These are phyloP conservation scores for Murraya paniculata DNA, from an alignment of 345 rosid species.

Conservation along the genomic window DNA sequence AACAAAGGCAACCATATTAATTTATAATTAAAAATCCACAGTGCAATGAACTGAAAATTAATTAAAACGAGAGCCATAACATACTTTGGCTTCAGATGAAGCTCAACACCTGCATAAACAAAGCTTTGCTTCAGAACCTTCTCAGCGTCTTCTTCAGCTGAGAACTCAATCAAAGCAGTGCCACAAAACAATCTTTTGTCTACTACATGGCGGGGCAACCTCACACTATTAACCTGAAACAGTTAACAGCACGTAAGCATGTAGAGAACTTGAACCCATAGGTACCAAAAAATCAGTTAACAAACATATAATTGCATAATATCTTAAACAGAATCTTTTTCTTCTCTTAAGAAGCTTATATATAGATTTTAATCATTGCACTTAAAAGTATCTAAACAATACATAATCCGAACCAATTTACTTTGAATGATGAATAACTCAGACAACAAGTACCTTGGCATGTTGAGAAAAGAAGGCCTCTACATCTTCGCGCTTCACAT, in stretches of 20 bases:
- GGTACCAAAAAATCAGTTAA: background rate
- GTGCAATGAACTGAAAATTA: background rate
- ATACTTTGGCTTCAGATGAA: conserved; percentile 84
- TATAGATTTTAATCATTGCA: background rate
- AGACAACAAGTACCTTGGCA: conserved; percentile 54
- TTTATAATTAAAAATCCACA: background rate
- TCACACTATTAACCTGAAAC: conserved; percentile 79
- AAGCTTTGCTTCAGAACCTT: conserved; percentile 52
- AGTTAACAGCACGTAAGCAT: background rate
- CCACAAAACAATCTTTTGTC: conserved; percentile 73
- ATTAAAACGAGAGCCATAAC: conserved; percentile 12
- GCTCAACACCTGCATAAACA: conserved; percentile 62
- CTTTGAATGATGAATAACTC: background rate
- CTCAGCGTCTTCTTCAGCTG: conserved; percentile 69
- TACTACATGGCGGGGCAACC: conserved; percentile 83
- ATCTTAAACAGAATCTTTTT: background rate
- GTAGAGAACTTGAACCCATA: background rate
- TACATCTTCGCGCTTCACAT: conserved; percentile 65
- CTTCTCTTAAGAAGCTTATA: background rate
- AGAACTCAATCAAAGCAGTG: conserved; percentile 81
- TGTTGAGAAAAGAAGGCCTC: conserved; percentile 63
- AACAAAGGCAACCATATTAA: background rate
- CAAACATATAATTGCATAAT: background rate
- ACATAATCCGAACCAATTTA: background rate
- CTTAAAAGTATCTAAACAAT: background rate